Evolutionary conservation across 192 early-diverging fungal species (phyloP).

Genomic region (Coemansia sp.): DNA sequence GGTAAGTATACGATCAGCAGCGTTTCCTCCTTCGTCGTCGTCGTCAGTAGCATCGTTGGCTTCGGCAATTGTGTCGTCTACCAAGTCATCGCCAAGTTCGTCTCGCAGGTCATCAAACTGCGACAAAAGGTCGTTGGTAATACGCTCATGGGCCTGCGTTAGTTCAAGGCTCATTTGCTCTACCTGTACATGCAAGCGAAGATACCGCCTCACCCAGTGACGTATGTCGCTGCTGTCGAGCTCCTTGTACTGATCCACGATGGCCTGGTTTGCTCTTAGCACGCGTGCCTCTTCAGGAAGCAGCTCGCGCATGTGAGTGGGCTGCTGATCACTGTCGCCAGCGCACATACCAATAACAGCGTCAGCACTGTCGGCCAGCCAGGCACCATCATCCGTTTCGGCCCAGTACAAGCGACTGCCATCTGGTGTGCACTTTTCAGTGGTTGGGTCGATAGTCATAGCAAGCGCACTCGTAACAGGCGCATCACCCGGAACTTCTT

Average conservation of each 20-base stretch:
- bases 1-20: constrained; percentile 2
- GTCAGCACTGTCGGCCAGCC: constrained; percentile 44
- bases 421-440: constrained; percentile 25
- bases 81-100: constrained; percentile 24
- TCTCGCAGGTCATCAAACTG: constrained; percentile 24
- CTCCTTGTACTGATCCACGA: constrained; percentile 27
- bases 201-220: constrained; percentile 35
- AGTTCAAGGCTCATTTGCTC: constrained; percentile 21
- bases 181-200: constrained; percentile 26
- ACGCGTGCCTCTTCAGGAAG: constrained; percentile 37
- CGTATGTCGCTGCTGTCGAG: constrained; percentile 28
- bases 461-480: constrained; percentile 10
- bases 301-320: constrained; percentile 33
- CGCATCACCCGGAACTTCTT: constrained; percentile 33
- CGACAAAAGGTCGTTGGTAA: constrained; percentile 11
- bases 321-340: constrained; percentile 15
- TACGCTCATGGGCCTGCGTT: constrained; percentile 18
- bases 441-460: constrained; percentile 17
- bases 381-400: constrained; percentile 15
- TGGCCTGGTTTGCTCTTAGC: constrained; percentile 27
- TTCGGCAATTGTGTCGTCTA: constrained; percentile 21
- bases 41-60: neutral
- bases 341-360: constrained; percentile 15
- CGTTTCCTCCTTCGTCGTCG: neutral
- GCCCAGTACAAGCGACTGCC: constrained; percentile 40